A percentile compares a stretch with the other conserved stretches of the same genome.
Conservation (phyloP, 2,329 filamentous ascomycete genomes). For the Chalaropsis thielavioides region DNA sequence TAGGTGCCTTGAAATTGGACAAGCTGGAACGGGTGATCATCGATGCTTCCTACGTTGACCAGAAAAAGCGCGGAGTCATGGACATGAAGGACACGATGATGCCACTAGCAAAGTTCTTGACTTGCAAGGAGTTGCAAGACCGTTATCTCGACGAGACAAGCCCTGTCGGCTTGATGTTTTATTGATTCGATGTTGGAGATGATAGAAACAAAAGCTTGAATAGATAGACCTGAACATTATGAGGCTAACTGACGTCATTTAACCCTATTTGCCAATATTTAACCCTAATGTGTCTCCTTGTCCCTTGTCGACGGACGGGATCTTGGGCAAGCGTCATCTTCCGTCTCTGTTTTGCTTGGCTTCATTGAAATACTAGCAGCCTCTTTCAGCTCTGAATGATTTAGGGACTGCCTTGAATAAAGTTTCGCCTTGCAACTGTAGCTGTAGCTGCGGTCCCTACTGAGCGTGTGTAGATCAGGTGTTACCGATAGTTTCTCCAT, state of each 20-base stretch:
- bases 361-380: too few relatives aligned
- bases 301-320: too few relatives aligned
- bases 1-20: slow-evolving; percentile 52
- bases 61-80: slow-evolving; percentile 84
- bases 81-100: slow-evolving; percentile 91
- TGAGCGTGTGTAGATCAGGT: background rate
- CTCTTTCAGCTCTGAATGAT: background rate
- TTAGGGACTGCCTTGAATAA: background rate
- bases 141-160: slow-evolving; percentile 48
- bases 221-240: background rate
- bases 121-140: slow-evolving; percentile 54
- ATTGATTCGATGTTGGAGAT: slow-evolving; percentile 27
- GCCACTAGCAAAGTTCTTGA: slow-evolving; percentile 61
- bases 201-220: background rate
- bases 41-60: slow-evolving; percentile 84
- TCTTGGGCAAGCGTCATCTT: too few relatives aligned
- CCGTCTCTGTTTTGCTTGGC: too few relatives aligned
- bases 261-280: background rate
- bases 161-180: slow-evolving; percentile 50
- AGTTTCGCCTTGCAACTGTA: background rate
- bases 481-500: background rate
- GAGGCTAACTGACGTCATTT: background rate
- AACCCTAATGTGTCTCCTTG: too few relatives aligned
- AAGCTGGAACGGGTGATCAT: slow-evolving; percentile 68
- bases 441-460: background rate